Conservation (phyloP, 805 yeast species). For the baker's yeast (Saccharomyces cerevisiae) region DNA sequence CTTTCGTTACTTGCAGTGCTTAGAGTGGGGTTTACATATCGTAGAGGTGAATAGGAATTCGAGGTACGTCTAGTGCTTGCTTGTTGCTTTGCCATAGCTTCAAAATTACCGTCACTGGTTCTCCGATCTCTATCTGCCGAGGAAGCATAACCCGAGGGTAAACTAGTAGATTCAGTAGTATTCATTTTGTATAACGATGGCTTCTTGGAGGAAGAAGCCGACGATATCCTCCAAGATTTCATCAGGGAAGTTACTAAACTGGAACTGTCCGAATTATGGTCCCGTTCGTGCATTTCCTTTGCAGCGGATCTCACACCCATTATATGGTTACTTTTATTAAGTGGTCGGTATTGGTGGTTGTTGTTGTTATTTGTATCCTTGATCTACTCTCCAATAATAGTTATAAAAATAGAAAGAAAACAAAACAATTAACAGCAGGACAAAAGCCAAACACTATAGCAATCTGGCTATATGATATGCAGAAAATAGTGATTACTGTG, state of each 20-base stretch:
- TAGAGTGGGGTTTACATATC: slow-evolving; percentile 16
- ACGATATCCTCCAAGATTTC: slow-evolving; percentile 27
- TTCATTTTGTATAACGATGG: not conserved
- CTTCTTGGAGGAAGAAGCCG: slow-evolving; percentile 6
- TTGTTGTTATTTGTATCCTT: not conserved
- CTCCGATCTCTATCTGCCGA: not conserved
- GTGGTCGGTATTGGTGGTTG: too few relatives aligned
- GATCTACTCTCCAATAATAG: not conserved
- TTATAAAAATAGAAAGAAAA: not conserved
- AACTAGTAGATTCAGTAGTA: not conserved
- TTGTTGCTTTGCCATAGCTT: slow-evolving; percentile 26
- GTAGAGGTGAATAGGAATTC: slow-evolving; percentile 21
- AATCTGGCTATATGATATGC: not conserved
- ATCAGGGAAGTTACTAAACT: slow-evolving; percentile 20
- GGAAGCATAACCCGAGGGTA: not conserved
- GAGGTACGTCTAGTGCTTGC: slow-evolving; percentile 14
- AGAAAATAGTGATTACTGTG: not conserved
- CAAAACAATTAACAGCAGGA: not conserved
- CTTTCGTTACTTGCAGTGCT: slow-evolving; percentile 8
- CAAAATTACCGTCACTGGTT: slow-evolving; percentile 19
- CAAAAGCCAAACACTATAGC: not conserved
- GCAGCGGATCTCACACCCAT: slow-evolving; percentile 26
- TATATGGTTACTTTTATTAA: not conserved
- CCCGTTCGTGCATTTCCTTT: slow-evolving; percentile 23
- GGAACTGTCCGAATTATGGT: slow-evolving; percentile 7